These are phyloP conservation scores for Oldenlandia corymbosa DNA, from an alignment of 257 asterid genomes.

Conservation along the genomic window DNA sequence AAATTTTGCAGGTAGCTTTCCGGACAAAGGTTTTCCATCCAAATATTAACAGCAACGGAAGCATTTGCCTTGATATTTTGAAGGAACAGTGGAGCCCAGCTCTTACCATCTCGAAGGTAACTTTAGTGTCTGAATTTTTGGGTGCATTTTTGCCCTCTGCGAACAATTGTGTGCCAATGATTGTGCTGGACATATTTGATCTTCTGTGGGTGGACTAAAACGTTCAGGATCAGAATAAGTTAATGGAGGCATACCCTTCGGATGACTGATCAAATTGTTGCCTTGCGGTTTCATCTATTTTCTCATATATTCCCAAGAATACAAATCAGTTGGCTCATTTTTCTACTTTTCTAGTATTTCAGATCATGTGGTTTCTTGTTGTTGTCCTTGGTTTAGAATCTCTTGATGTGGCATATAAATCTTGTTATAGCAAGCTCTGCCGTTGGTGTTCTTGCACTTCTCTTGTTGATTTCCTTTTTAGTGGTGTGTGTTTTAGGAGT, in stretches of 20 bases:
- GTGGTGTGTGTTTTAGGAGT: background rate
- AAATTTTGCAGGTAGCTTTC: constrained; percentile 32
- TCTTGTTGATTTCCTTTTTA: background rate
- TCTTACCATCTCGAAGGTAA: constrained; percentile 39
- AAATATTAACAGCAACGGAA: constrained; percentile 38
- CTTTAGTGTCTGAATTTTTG: background rate
- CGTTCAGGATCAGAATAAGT: background rate
- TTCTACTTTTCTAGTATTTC: background rate
- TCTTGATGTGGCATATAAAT: background rate
- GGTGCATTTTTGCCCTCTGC: background rate
- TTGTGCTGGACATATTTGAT: background rate
- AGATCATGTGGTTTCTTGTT: background rate
- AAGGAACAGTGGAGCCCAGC: constrained; percentile 52
- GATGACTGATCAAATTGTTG: too few species aligned
- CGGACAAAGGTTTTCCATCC: constrained; percentile 44
- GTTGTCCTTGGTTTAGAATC: background rate
- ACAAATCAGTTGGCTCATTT: too few species aligned
- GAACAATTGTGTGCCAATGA: background rate
- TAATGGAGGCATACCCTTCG: background rate
- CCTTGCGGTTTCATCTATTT: too few species aligned
- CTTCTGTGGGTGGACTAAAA: background rate
- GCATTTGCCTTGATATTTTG: constrained; percentile 40
- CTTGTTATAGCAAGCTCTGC: background rate
- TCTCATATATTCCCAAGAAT: too few species aligned
- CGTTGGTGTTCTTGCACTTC: background rate